phyloP scores from a whole-genome alignment of 441 rosid genomes.

The Syzygium syzygioides region DNA sequence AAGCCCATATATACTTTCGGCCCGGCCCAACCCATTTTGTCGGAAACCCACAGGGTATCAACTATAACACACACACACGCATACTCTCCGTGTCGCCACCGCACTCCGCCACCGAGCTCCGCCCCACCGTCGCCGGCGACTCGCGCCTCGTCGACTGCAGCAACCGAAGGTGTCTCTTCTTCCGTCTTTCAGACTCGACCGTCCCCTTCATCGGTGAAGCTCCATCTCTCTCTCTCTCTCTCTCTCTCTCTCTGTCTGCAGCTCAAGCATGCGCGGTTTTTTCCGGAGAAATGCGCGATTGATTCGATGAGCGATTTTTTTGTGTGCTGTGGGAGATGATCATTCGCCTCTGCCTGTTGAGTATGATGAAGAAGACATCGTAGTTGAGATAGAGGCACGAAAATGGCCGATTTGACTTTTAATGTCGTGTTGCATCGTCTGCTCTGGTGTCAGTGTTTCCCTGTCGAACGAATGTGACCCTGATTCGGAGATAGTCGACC shows the following conservation, averaged over 20 bases:
- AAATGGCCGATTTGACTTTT: background rate
- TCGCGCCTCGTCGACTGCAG: background rate
- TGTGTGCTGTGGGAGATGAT: background rate
- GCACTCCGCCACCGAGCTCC: background rate
- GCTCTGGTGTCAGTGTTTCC: background rate
- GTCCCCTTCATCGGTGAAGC: background rate
- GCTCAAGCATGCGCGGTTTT: background rate
- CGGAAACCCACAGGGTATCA: background rate
- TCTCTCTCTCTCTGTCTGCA: background rate
- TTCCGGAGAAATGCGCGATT: background rate
- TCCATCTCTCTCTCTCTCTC: background rate
- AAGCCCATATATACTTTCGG: background rate
- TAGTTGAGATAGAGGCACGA: background rate
- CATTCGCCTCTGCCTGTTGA: background rate
- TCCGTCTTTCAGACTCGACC: background rate
- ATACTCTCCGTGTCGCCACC: background rate
- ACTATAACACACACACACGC: rapidly evolving
- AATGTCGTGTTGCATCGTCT: background rate
- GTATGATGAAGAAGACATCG: background rate
- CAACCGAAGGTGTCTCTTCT: background rate
- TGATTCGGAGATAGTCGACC: background rate
- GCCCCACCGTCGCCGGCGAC: background rate
- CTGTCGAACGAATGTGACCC: background rate
- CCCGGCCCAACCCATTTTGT: background rate
- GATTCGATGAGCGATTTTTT: background rate